phyloP scores from a whole-genome alignment of 331 rosid genomes.

The Malus hybrid region DNA sequence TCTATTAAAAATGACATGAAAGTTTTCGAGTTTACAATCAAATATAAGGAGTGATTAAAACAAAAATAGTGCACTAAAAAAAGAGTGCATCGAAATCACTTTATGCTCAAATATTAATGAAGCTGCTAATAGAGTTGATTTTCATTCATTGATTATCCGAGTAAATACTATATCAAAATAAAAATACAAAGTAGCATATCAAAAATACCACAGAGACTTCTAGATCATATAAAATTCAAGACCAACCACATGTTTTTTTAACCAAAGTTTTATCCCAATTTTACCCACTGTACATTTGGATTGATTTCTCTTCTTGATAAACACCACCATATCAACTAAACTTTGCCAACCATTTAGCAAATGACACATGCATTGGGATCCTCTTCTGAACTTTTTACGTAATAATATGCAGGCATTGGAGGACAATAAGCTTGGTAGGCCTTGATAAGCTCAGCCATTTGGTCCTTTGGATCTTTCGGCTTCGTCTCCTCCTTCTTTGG shows the following conservation, averaged over 20 bases:
- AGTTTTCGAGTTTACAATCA: no score
- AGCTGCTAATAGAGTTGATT: background rate
- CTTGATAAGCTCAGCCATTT: background rate
- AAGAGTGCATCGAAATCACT: background rate
- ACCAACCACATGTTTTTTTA: no score
- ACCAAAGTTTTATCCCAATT: no score
- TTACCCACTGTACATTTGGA: background rate
- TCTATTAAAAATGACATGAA: no score
- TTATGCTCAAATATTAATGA: background rate
- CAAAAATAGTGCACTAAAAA: no score
- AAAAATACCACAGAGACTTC: background rate
- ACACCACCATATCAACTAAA: background rate
- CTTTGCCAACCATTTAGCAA: slow-evolving; percentile 22
- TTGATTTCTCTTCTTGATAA: background rate
- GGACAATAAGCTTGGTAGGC: slow-evolving; percentile 9
- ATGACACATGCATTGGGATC: slow-evolving; percentile 68
- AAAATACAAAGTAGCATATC: background rate
- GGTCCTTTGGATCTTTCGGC: slow-evolving; percentile 13
- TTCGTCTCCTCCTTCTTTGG: slow-evolving; percentile 37
- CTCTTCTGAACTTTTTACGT: slow-evolving; percentile 44
- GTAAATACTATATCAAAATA: background rate
- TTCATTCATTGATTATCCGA: background rate
- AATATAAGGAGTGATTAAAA: no score
- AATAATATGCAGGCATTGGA: slow-evolving; percentile 4
- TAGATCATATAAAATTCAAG: background rate